Conservation (phyloP, 805 yeast species). For the Lipomyces starkeyi region DNA sequence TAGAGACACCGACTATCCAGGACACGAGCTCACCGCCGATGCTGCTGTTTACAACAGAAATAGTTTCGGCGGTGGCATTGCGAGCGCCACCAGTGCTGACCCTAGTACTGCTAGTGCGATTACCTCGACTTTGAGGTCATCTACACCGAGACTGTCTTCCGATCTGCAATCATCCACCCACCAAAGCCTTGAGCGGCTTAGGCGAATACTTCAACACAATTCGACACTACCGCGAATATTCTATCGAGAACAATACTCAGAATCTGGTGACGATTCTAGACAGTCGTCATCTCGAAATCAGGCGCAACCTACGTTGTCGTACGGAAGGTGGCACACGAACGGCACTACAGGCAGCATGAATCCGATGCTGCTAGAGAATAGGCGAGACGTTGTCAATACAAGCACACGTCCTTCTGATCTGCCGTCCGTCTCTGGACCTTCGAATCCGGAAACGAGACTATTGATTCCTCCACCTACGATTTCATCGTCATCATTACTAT, state of each 20-base stretch:
- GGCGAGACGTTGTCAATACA: background rate
- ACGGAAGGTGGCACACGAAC: slow-evolving; percentile 2
- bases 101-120: background rate
- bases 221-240: slow-evolving; percentile 14
- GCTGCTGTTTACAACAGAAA: background rate
- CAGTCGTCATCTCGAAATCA: slow-evolving; percentile 1
- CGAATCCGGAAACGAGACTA: slow-evolving; percentile 5
- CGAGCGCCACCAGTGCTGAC: background rate
- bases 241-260: slow-evolving; percentile 11
- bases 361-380: slow-evolving; percentile 1
- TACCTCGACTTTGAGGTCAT: background rate
- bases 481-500: slow-evolving; percentile 6
- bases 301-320: slow-evolving; percentile 6
- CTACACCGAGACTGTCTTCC: background rate
- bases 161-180: slow-evolving; percentile 11
- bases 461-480: slow-evolving; percentile 12
- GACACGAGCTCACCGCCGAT: background rate
- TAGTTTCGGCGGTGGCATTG: background rate
- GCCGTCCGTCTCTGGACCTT: background rate
- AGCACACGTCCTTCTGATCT: background rate
- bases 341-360: background rate
- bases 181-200: slow-evolving; percentile 10
- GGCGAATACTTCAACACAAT: slow-evolving; percentile 17
- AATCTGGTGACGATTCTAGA: background rate
- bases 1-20: slow-evolving; percentile 6